Conservation (phyloP, 163 green algal genomes). For the Volvox carteri region DNA sequence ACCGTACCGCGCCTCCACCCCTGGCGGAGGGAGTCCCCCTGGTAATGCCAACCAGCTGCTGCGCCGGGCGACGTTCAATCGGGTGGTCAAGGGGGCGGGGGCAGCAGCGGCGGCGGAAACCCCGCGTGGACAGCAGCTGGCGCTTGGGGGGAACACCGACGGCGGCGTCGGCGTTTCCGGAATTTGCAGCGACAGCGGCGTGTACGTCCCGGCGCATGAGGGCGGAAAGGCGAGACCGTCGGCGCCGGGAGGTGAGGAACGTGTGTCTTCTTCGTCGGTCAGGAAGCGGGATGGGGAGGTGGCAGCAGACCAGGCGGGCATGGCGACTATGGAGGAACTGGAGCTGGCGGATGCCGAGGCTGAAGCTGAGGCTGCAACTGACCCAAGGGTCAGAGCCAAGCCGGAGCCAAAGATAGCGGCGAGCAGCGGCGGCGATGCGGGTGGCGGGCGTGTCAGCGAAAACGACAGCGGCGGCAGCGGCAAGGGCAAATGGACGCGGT, state of each 20-base stretch:
- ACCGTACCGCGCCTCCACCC: neutral
- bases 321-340: too few species aligned
- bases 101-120: slow-evolving; percentile 9
- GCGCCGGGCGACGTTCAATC: neutral
- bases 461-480: neutral
- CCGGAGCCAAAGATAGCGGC: neutral
- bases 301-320: too few species aligned
- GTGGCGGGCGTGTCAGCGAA: neutral
- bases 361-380: neutral
- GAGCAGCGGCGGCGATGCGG: neutral
- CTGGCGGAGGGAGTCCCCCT: too few species aligned
- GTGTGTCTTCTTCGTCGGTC: too few species aligned
- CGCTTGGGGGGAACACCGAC: too few species aligned
- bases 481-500: neutral
- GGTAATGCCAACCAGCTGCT: neutral
- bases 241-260: too few species aligned
- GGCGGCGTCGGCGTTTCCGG: too few species aligned
- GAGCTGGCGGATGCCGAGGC: neutral
- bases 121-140: too few species aligned
- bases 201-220: neutral
- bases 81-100: neutral
- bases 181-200: neutral
- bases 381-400: neutral
- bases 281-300: too few species aligned
- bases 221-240: too few species aligned